Base-by-base conservation (phyloP, 2,329 filamentous ascomycete species). In the Colletotrichum agaves region DNA sequence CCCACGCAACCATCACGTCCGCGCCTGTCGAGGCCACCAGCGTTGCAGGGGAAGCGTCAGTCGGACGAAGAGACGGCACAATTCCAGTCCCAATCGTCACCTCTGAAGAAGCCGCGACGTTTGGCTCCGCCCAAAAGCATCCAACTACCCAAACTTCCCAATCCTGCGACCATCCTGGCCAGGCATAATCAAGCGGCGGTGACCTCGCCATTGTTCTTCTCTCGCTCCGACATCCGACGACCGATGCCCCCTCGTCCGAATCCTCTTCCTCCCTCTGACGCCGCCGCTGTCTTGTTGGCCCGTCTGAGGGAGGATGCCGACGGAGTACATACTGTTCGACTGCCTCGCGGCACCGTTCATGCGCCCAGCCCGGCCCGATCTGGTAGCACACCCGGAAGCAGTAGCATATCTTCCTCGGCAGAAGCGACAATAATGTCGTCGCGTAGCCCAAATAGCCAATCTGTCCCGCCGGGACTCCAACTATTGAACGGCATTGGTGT, bases 401-500 rank as follows among this genome's bases (percentile, higher is more conserved):
- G 84, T 75, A 77, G 81, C 6, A 43, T 69, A 46, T 88, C 87
- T 3, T 84, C 83, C 15, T 83, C 82, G 12, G 77, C 81, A n/a
- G 77, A 85, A 13, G 81, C 82, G 31, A 69, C 67, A 4, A 12
- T 66, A 5, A 41, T 39, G 8, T 69, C 66, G 10, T 66, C 65
- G 12, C 58, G 56, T 8, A 89, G 85, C 59, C 84, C 87, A 8
- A 88, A 89, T 63, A 77, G 77, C 27, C 81, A 81, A 69, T 78
- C 80, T 5, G 78, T 82, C 61, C 77, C 81, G 1, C 82, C 87
- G 2, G 82, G 83, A 5, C 70, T 88, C 49, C 84, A 88, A 58
- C 80, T 88, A 57, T 81, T 94, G 4, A 87, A 87, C 46, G 85
- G 86, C 27, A 83, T 94, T 58, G 90, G 91, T 23, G 84, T 93